Conservation (phyloP, 345 rosid species). For the Microcos paniculata region DNA sequence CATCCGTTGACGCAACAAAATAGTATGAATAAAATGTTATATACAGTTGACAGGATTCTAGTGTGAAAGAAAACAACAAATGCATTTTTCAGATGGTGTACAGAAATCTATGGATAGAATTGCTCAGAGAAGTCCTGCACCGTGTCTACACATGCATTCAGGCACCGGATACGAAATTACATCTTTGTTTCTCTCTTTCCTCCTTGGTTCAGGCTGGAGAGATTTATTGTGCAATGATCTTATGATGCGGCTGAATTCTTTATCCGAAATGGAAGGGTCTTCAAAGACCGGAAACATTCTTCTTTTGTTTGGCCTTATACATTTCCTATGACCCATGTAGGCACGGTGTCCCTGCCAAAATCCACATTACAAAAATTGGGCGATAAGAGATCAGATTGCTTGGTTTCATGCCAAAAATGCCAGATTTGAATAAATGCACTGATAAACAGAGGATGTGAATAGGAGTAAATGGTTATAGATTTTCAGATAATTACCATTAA, state of each 20-base stretch:
- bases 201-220: slow-evolving; percentile 57
- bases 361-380: background rate
- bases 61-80: too few relatives aligned
- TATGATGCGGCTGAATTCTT: slow-evolving; percentile 45
- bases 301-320: slow-evolving; percentile 69
- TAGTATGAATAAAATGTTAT: too few relatives aligned
- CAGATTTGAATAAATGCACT: background rate
- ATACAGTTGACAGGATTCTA: too few relatives aligned
- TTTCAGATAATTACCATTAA: slow-evolving; percentile 44
- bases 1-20: too few relatives aligned
- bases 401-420: background rate
- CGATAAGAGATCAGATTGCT: background rate
- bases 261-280: slow-evolving; percentile 44
- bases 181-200: slow-evolving; percentile 50
- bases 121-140: slow-evolving; percentile 20
- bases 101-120: background rate
- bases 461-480: background rate
- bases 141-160: slow-evolving; percentile 71
- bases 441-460: too few relatives aligned
- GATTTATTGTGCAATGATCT: slow-evolving; percentile 58
- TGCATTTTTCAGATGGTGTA: background rate
- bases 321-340: slow-evolving; percentile 70
- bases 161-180: slow-evolving; percentile 71
- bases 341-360: slow-evolving; percentile 64
- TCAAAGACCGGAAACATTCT: slow-evolving; percentile 59